Evolutionary conservation across 176 grass and related monocot genomes (phyloP).

Genomic region (Pharus latifolius): DNA sequence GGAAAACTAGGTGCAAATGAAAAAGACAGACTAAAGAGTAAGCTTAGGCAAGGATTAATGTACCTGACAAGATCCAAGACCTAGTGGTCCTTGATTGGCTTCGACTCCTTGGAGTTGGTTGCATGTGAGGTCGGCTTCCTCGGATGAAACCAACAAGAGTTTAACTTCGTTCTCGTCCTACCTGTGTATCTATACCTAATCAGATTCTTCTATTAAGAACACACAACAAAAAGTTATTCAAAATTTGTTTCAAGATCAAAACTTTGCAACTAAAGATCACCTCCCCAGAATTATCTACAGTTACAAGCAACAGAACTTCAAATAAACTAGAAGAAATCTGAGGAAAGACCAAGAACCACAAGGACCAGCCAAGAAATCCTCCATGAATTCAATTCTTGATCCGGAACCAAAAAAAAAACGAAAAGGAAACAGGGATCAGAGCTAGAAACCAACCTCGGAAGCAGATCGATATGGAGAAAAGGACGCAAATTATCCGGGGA

Average conservation of each 20-base stretch:
- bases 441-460: background rate
- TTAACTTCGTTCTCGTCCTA: background rate
- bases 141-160: conserved; percentile 11
- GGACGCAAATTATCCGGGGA: background rate
- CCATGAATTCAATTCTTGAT: background rate
- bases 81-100: conserved; percentile 50
- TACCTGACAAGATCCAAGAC: conserved; percentile 57
- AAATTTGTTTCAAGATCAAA: background rate
- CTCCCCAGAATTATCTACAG: background rate
- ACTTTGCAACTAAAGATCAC: background rate
- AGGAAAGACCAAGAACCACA: background rate
- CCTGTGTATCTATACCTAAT: background rate
- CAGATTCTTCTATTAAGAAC: background rate
- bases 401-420: background rate
- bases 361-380: background rate
- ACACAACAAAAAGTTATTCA: background rate
- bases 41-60: background rate
- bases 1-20: background rate
- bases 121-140: conserved; percentile 39
- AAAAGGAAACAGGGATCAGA: background rate
- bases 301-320: background rate
- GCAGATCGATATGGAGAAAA: background rate
- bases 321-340: background rate
- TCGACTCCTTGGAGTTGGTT: conserved; percentile 43
- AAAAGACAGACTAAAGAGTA: background rate